Conservation (phyloP, 129 eudicot species). For the Artemisia argyi region DNA sequence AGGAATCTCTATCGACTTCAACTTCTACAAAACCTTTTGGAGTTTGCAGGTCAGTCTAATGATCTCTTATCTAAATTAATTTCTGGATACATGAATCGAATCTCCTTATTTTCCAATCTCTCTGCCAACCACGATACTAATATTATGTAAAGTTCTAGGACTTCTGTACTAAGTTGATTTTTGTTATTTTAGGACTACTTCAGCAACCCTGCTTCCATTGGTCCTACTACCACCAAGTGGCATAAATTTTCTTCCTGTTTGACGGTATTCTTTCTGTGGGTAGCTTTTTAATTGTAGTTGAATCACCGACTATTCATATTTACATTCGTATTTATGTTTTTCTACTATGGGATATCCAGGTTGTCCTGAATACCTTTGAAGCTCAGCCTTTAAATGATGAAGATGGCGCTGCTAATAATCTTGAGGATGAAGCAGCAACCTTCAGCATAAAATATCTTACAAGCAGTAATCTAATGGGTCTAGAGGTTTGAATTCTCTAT, state of each 20-base stretch:
- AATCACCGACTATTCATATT: neutral
- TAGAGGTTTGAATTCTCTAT: conserved; percentile 56
- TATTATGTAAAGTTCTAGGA: neutral
- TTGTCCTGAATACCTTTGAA: conserved; percentile 80
- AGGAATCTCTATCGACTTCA: conserved; percentile 94
- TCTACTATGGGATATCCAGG: conserved; percentile 43
- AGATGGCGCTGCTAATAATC: conserved; percentile 78
- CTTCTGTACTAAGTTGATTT: neutral
- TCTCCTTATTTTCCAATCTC: neutral
- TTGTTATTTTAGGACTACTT: conserved; percentile 62
- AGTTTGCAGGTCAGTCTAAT: conserved; percentile 75
- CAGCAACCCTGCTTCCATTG: conserved; percentile 73
- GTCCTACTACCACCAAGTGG: conserved; percentile 73
- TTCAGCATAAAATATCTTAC: conserved; percentile 95
- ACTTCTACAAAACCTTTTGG: conserved; percentile 97
- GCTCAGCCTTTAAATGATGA: conserved; percentile 96
- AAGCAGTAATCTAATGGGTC: conserved; percentile 96
- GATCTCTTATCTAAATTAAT: neutral
- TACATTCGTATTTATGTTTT: neutral
- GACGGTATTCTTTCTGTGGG: conserved; percentile 43
- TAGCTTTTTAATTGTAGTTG: neutral
- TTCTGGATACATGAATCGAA: neutral
- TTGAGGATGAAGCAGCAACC: conserved; percentile 90
- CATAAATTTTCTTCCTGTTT: conserved; percentile 80
- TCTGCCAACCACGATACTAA: no score